phyloP scores from a whole-genome alignment of 352 stramenopile species.

The Pythium guiyangense region DNA sequence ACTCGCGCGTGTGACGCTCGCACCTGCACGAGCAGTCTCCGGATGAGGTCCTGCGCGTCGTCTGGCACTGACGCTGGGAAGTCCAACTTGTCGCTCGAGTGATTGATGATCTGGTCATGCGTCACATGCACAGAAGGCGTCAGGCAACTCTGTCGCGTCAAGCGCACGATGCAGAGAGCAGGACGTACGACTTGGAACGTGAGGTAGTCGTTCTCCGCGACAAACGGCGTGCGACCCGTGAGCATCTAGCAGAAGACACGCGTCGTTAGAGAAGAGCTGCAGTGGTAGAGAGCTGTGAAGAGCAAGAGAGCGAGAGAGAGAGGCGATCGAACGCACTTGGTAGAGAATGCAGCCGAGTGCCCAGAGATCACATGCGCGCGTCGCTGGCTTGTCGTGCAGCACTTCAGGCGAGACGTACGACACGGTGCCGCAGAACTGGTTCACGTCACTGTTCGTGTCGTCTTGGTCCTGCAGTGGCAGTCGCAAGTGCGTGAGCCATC shows the following conservation, averaged over 20 bases:
- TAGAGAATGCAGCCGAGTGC: slow-evolving; percentile 89
- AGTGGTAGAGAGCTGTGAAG: too few species aligned
- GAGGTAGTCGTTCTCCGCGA: slow-evolving; percentile 89
- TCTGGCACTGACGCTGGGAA: slow-evolving; percentile 68
- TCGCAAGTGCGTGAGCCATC: too few species aligned
- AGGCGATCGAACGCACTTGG: slow-evolving; percentile 26
- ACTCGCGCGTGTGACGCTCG: not conserved
- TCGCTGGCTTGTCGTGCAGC: slow-evolving; percentile 75
- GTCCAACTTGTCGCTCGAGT: slow-evolving; percentile 68
- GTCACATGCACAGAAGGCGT: not conserved
- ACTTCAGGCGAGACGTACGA: slow-evolving; percentile 92
- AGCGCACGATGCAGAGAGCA: not conserved
- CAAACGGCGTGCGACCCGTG: slow-evolving; percentile 77
- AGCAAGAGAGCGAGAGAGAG: not conserved
- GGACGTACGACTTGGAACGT: slow-evolving; percentile 82
- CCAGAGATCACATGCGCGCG: slow-evolving; percentile 86
- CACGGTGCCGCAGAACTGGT: slow-evolving; percentile 87
- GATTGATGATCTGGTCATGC: slow-evolving; percentile 63
- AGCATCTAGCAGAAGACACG: slow-evolving; percentile 51
- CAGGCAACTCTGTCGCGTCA: not conserved
- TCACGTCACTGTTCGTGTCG: slow-evolving; percentile 44
- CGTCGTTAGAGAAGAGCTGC: not conserved
- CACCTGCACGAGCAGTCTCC: slow-evolving; percentile 70
- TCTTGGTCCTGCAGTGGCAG: slow-evolving; percentile 51
- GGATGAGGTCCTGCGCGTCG: slow-evolving; percentile 64